Evolutionary conservation across 768 basidiomycete genomes (phyloP).

Genomic region (Amanita rimosa): DNA sequence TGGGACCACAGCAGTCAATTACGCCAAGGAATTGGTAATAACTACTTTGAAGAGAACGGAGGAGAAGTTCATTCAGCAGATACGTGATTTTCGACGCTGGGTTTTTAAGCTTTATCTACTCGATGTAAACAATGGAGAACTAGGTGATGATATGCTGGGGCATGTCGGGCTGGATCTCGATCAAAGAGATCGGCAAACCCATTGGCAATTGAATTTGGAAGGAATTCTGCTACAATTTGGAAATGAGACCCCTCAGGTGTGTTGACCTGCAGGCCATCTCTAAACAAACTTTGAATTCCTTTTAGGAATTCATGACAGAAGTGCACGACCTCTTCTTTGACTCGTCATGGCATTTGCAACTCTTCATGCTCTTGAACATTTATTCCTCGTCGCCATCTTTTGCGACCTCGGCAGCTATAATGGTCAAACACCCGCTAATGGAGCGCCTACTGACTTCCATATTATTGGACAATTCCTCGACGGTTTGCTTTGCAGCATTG

Average conservation of each 20-base stretch:
- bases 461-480: slow-evolving; percentile 66
- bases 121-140: slow-evolving; percentile 67
- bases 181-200: slow-evolving; percentile 44
- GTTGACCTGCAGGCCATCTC: slow-evolving; percentile 14
- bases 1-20: slow-evolving; percentile 39
- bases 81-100: slow-evolving; percentile 54
- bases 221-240: slow-evolving; percentile 62
- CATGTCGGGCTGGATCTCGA: slow-evolving; percentile 57
- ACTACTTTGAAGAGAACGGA: slow-evolving; percentile 44
- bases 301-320: slow-evolving; percentile 61
- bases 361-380: slow-evolving; percentile 53
- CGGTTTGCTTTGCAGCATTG: slow-evolving; percentile 51
- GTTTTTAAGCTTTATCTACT: slow-evolving; percentile 69
- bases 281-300: slow-evolving; percentile 2
- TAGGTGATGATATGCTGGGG: slow-evolving; percentile 51
- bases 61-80: slow-evolving; percentile 32
- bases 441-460: slow-evolving; percentile 55
- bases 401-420: slow-evolving; percentile 29
- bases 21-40: slow-evolving; percentile 66
- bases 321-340: slow-evolving; percentile 49
- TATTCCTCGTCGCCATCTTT: slow-evolving; percentile 50
- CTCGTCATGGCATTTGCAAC: slow-evolving; percentile 56
- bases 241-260: slow-evolving; percentile 49
- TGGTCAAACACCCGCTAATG: slow-evolving; percentile 56
- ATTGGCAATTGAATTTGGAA: slow-evolving; percentile 75